Percentiles rank a stretch among this genome's conserved stretches.
Evolutionary conservation across 2,329 filamentous ascomycete genomes (phyloP).

Genomic region (Coleophoma eucalyptorum): DNA sequence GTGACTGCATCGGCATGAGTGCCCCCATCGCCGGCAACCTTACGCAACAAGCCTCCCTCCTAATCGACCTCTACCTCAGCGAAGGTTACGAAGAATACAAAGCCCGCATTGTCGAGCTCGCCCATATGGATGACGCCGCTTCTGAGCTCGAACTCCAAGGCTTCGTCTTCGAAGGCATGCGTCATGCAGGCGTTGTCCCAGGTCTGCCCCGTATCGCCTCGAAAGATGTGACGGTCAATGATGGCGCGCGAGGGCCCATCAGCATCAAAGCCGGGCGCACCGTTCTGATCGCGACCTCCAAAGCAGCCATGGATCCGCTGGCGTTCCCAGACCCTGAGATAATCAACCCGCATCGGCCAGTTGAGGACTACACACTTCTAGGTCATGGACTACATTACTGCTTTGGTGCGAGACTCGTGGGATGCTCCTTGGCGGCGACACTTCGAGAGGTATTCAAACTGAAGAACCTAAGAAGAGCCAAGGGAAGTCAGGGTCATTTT

Average conservation of each 20-base stretch:
- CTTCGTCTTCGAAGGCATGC: slow-evolving; percentile 52
- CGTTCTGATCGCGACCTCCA: slow-evolving; percentile 38
- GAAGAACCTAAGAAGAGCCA: slow-evolving; percentile 35
- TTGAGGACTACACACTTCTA: slow-evolving; percentile 33
- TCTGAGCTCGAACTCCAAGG: slow-evolving; percentile 44
- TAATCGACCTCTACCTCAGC: slow-evolving; percentile 49
- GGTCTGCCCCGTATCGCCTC: slow-evolving; percentile 47
- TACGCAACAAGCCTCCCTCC: slow-evolving; percentile 47
- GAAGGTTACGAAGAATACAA: slow-evolving; percentile 46
- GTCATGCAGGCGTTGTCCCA: slow-evolving; percentile 45
- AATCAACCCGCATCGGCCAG: slow-evolving; percentile 36
- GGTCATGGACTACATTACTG: slow-evolving; percentile 36
- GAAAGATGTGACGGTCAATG: slow-evolving; percentile 34
- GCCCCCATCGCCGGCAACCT: slow-evolving; percentile 46
- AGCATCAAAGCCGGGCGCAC: slow-evolving; percentile 39
- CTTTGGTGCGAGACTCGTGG: slow-evolving; percentile 35
- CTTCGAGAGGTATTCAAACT: slow-evolving; percentile 40
- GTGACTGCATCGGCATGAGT: slow-evolving; percentile 44
- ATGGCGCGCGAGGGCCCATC: slow-evolving; percentile 42
- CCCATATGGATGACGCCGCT: slow-evolving; percentile 36
- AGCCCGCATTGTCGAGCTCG: slow-evolving; percentile 43
- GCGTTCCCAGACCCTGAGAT: slow-evolving; percentile 36
- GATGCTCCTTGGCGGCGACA: slow-evolving; percentile 33
- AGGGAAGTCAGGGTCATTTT: slow-evolving; percentile 34
- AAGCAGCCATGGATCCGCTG: slow-evolving; percentile 33